phyloP scores from a whole-genome alignment of 1,284 basidiomycete genomes.

The Microstroma glucosiphilum region DNA sequence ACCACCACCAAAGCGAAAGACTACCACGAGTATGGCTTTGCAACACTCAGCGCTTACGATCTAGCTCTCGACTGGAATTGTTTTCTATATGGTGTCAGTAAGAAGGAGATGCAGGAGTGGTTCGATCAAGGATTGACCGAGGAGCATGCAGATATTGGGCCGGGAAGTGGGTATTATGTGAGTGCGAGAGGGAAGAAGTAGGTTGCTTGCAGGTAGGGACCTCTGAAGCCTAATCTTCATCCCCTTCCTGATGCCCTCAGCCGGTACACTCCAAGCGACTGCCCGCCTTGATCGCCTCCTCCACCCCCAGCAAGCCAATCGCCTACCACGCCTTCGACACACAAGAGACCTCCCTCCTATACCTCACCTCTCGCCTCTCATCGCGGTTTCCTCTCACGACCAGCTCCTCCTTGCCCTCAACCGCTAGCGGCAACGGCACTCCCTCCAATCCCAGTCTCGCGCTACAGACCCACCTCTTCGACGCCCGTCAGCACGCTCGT shows the following conservation, averaged over 20 bases:
- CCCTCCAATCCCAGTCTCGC: background rate
- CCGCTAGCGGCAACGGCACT: background rate
- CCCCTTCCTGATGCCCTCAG: background rate
- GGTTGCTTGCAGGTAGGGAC: no score
- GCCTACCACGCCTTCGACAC: background rate
- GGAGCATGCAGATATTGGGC: conserved; percentile 2
- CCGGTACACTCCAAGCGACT: background rate
- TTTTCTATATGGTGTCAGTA: background rate
- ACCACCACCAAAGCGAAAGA: no score
- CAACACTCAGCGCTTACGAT: no score
- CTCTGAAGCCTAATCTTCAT: no score
- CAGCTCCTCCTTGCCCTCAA: no score
- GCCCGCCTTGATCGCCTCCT: background rate
- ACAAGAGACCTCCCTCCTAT: background rate
- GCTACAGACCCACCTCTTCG: background rate
- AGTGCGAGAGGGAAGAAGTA: background rate
- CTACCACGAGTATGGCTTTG: no score
- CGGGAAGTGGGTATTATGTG: background rate
- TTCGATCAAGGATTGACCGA: background rate
- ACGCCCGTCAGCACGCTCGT: background rate
- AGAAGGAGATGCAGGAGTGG: no score
- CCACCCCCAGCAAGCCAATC: background rate
- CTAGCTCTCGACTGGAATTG: background rate
- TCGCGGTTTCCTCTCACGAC: background rate
- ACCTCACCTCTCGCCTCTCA: background rate